Evolutionary conservation across 805 yeast genomes (phyloP), one percentile per base, ranked within the genome.

Genomic region (Ogataea haglerorum): DNA sequence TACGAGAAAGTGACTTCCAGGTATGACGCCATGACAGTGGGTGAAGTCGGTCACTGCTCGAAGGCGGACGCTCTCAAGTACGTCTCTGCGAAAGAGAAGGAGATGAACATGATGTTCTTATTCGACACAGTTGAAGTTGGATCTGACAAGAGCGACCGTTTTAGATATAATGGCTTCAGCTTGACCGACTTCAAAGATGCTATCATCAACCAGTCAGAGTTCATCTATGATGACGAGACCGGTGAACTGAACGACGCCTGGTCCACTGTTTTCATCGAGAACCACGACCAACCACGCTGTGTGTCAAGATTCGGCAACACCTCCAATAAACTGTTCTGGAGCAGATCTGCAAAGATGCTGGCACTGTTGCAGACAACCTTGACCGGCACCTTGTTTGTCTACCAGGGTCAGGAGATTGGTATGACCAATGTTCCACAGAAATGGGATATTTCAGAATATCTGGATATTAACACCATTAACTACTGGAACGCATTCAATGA

Each of bases 351-450:
- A 21, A 77, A 77, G 58, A 57, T 75, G 53, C 53, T 77, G 46
- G 66, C 78, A 13, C 46, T 70, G 34, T 56, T 77, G 53, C 68
- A 70, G 46, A 40, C 65, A 10, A 52, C 78, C 10, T 64, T 75
- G 48, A 70, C 76, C 21, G 82, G 83, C 35, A 75, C 82, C 10
- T 57, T 75, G 39, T 78, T 66, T 58, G 60, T 78, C 28, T 78
- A 76, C 58, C 82, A 78, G 58, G 83, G 82, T 37, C 83, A 78
- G 56, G 83, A 78, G 51, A 61, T 78, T 45, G 82, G 78, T 24
- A 72, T 71, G 73, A 67, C 68, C 38, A 77, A 77, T 53, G 57
- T 75, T 22, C n/a, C 31, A 3, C 52, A 60, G 38, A 52, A 54
- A 29, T 75, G 79, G 78, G 63, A 65, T 15, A 60, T 75, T 39